These are phyloP conservation scores for Fusarium cicatricum DNA, from an alignment of 2,329 filamentous ascomycete genomes.

Conservation along the genomic window DNA sequence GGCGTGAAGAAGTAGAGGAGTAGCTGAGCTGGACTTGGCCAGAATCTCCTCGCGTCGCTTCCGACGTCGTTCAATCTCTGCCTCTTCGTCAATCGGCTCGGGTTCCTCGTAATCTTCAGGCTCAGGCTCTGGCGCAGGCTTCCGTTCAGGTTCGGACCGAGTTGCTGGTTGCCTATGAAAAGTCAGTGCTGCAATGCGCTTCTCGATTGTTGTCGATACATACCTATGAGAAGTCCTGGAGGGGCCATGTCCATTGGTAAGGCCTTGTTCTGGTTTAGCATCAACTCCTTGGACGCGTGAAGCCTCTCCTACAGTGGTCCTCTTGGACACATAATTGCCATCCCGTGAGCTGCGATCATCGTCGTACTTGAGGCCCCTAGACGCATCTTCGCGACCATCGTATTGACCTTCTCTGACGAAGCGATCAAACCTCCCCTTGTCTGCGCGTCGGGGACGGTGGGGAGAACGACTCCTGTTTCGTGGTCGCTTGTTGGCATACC, in stretches of 20 bases:
- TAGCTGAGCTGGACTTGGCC: constrained; percentile 79
- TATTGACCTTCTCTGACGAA: constrained; percentile 45
- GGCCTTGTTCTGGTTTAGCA: constrained; percentile 72
- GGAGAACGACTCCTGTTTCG: constrained; percentile 65
- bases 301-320: constrained; percentile 66
- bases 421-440: constrained; percentile 47
- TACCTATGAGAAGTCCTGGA: constrained; percentile 31
- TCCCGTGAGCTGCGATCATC: constrained; percentile 55
- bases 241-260: constrained; percentile 34
- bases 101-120: constrained; percentile 60
- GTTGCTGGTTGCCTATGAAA: constrained; percentile 18
- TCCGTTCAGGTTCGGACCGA: constrained; percentile 27
- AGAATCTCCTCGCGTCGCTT: constrained; percentile 85
- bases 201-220: neutral
- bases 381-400: constrained; percentile 34
- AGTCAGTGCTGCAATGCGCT: constrained; percentile 14
- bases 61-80: constrained; percentile 84
- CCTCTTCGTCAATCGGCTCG: constrained; percentile 78
- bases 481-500: constrained; percentile 60
- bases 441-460: constrained; percentile 50
- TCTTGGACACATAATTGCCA: constrained; percentile 68
- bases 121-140: constrained; percentile 40
- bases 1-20: constrained; percentile 78
- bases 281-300: constrained; percentile 67
- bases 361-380: constrained; percentile 51